These are phyloP conservation scores for Schizothecium vesticola DNA, from an alignment of 495 filamentous ascomycete genomes.

Conservation along the genomic window DNA sequence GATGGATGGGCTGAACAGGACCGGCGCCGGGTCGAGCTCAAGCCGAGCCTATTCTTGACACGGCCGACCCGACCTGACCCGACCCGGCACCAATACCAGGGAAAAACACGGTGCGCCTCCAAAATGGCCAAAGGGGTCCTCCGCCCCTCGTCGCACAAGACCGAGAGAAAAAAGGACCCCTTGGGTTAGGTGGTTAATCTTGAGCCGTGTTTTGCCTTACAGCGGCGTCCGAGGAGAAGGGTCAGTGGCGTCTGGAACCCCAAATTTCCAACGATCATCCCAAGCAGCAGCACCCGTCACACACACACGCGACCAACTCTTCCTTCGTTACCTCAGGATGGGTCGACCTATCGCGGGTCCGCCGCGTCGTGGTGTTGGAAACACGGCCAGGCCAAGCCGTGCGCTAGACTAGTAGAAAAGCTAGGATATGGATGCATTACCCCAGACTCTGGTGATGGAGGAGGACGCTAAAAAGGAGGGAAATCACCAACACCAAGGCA, in stretches of 20 bases:
- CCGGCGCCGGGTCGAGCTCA: neutral
- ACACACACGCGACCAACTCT: neutral
- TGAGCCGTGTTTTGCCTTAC: constrained; percentile 29
- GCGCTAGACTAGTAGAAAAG: neutral
- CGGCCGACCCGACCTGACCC: constrained; percentile 5
- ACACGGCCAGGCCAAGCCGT: neutral
- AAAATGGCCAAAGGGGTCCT: constrained; percentile 4
- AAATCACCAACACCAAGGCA: neutral
- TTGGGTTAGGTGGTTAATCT: constrained; percentile 17
- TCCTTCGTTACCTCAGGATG: constrained; percentile 1
- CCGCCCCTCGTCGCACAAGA: constrained; percentile 9
- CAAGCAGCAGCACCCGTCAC: neutral
- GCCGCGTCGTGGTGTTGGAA: neutral
- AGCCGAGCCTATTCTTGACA: constrained; percentile 4
- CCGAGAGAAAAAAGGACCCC: neutral
- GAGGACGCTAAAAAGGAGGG: neutral
- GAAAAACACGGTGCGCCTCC: no score
- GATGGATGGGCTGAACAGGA: neutral
- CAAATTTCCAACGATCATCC: neutral
- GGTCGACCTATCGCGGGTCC: constrained; percentile 4
- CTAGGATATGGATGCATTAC: constrained; percentile 5
- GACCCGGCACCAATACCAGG: neutral
- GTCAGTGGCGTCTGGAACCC: neutral
- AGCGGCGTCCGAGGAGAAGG: neutral
- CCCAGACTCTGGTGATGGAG: constrained; percentile 8